These are phyloP conservation scores for Gossypium australe DNA, from an alignment of 345 rosid species.

Conservation along the genomic window DNA sequence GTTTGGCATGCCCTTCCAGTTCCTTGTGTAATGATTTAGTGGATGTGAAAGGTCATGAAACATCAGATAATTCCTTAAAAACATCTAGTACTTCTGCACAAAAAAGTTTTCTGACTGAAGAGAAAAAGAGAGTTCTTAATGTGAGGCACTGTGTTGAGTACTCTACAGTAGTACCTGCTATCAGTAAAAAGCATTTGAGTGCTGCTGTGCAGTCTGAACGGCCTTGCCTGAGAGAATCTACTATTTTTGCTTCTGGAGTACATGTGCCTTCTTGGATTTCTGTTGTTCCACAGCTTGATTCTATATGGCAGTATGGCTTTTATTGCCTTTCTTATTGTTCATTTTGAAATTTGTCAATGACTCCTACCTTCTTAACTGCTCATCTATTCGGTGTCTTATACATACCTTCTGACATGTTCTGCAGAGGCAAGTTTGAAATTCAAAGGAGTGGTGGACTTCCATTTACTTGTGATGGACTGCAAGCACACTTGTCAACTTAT, in stretches of 20 bases:
- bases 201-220: background rate
- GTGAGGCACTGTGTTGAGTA: conserved; percentile 11
- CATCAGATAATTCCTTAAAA: background rate
- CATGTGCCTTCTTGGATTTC: conserved; percentile 12
- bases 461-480: conserved; percentile 30
- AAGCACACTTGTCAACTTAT: conserved; percentile 37
- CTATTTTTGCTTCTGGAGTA: background rate
- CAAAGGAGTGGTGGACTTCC: conserved; percentile 20
- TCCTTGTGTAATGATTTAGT: background rate
- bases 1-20: background rate
- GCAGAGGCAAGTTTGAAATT: conserved; percentile 51
- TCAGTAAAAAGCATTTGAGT: conserved; percentile 2
- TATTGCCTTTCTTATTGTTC: background rate
- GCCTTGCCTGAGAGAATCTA: background rate
- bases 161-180: background rate
- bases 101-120: background rate
- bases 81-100: background rate
- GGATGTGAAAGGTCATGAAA: background rate
- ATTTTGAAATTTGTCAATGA: background rate
- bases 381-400: background rate
- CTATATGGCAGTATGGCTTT: conserved; percentile 44
- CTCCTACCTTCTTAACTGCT: background rate
- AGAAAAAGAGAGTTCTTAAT: background rate
- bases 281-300: conserved; percentile 37
- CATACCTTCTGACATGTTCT: conserved; percentile 2